Evolutionary conservation across 768 basidiomycete species (phyloP), one percentile per base, ranked within the genome.

Genomic region (Phylloporus arenicola): DNA sequence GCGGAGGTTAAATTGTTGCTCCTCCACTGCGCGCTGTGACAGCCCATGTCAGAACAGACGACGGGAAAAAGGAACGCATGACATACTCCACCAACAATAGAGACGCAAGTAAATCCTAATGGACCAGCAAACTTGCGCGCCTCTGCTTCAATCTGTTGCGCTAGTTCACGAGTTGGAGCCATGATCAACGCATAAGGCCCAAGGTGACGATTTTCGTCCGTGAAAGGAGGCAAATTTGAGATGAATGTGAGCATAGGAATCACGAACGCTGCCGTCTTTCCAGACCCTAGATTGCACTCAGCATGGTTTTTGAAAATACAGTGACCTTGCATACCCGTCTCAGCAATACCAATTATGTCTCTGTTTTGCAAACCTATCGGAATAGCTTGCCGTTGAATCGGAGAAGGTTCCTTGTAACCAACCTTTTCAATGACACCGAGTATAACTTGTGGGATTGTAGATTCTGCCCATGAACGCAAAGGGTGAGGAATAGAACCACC

Each of bases 221-320:
- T 83, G 54, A 99, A 83, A 3, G 80, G 79, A 27, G 94, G 88
- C 45, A 98, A 75, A 46, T 81, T 80, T 17, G 84, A 83, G 59
- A 99, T 99, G 70, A 97, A 99, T 30, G 89, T 76, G 44, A 97
- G 76, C 94, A 98, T 97, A 31, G 95, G 95, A 47, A 98, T 95
- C 52, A 97, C 94, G 66, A 98, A 98, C 3, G 94, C 92, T 31
- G 95, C 95, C 22, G 95, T 98, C 76, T 98, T 98, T 66, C 95
- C 95, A 62, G 95, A 97, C 77, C 94, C 92, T 94, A 55, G 10
- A 53, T 13, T 37, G 17, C 13, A 34, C 43, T 46, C 43, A 52
- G 43, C 20, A 39, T 9, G 6, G 11, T 20, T 43, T 50, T 27
- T 27, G 27, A 13, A 33, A 41, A 19, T 34, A 6, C 25, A 39